A percentile compares a stretch with the other conserved stretches of the same genome.
Evolutionary conservation across 2,329 filamentous ascomycete genomes (phyloP).

Genomic region (Acephala macrosclerotiorum): DNA sequence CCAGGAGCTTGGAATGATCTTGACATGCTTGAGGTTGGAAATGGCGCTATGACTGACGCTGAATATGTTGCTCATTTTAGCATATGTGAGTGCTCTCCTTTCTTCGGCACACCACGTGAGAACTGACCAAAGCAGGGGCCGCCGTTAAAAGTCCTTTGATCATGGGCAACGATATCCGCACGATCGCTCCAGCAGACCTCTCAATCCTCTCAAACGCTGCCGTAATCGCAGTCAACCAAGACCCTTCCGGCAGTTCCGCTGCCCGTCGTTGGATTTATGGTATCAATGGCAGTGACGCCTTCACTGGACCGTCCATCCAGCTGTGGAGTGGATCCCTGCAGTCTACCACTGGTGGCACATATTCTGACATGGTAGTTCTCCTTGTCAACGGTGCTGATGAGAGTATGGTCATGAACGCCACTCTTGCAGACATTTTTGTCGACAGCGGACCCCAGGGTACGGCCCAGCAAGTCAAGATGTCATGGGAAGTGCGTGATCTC

Average conservation of each 20-base stretch:
- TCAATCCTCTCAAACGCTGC: constrained; percentile 51
- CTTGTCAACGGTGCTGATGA: constrained; percentile 56
- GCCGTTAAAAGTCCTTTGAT: constrained; percentile 41
- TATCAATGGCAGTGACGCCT: constrained; percentile 49
- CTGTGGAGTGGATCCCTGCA: constrained; percentile 56
- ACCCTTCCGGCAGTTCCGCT: constrained; percentile 48
- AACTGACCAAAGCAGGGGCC: constrained; percentile 34
- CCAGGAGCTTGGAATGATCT: constrained; percentile 45
- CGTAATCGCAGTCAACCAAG: constrained; percentile 53
- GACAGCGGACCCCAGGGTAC: constrained; percentile 52
- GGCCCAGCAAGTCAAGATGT: constrained; percentile 49
- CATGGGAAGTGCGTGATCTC: constrained; percentile 61
- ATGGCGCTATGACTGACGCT: constrained; percentile 45
- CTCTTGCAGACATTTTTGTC: constrained; percentile 60
- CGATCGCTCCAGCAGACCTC: constrained; percentile 45
- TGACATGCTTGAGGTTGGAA: constrained; percentile 48
- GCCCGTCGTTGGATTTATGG: constrained; percentile 53
- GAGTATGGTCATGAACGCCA: constrained; percentile 54
- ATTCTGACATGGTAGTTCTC: constrained; percentile 53
- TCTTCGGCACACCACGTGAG: background rate
- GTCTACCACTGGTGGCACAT: constrained; percentile 51
- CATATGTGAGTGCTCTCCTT: constrained; percentile 36
- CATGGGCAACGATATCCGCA: constrained; percentile 43
- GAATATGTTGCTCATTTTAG: constrained; percentile 47
- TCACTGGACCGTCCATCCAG: constrained; percentile 54